Conservation (phyloP, 164 flowering plant species). For the Piper betle region DNA sequence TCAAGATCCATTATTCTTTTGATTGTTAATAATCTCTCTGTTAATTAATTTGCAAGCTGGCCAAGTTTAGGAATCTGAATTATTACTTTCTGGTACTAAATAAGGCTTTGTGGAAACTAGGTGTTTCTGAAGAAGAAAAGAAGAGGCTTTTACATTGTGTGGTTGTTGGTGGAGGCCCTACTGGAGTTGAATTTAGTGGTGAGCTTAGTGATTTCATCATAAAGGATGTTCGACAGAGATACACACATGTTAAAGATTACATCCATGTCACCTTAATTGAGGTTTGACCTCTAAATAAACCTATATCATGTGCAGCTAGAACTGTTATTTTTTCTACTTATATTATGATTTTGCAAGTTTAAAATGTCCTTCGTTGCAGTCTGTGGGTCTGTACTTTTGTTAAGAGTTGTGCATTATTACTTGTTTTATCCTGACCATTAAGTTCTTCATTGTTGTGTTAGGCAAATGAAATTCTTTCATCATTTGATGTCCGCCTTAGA, state of each 20-base stretch:
- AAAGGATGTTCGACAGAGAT: constrained; percentile 80
- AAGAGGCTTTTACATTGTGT: constrained; percentile 79
- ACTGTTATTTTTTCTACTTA: not conserved
- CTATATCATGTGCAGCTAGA: not conserved
- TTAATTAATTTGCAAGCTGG: no score
- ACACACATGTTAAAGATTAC: constrained; percentile 83
- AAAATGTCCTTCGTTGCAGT: not conserved
- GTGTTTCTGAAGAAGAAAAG: constrained; percentile 78
- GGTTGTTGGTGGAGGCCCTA: constrained; percentile 99
- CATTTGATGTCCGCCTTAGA: constrained; percentile 94
- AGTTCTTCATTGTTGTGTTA: constrained; percentile 20
- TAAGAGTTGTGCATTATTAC: not conserved
- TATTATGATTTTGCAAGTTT: not conserved
- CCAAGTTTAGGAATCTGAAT: not conserved
- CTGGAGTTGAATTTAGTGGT: constrained; percentile 99
- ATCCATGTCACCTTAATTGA: constrained; percentile 88
- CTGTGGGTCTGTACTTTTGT: not conserved
- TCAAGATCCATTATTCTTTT: no score
- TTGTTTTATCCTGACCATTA: not conserved
- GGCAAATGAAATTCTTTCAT: constrained; percentile 95
- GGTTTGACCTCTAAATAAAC: constrained; percentile 27
- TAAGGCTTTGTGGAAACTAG: constrained; percentile 22
- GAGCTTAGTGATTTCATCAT: constrained; percentile 96
- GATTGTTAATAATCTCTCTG: no score
- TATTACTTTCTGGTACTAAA: not conserved